Evolutionary conservation across 1,284 basidiomycete genomes (phyloP).

Genomic region (Ganoderma multipileum): DNA sequence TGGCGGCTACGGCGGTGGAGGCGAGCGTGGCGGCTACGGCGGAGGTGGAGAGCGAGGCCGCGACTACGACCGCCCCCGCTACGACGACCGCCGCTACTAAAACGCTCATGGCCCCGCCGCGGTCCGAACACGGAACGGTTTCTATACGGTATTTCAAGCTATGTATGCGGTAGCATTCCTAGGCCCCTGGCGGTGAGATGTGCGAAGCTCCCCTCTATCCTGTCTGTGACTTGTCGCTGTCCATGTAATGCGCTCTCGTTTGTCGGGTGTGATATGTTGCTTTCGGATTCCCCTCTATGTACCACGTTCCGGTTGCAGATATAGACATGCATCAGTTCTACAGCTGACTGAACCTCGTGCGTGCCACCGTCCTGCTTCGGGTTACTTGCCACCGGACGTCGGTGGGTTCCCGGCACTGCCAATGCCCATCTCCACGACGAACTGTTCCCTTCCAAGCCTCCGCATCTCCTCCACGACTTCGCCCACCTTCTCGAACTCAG

Average conservation of each 20-base stretch:
- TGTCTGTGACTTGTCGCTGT: constrained; percentile 16
- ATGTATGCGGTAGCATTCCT: neutral
- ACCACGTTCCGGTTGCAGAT: constrained; percentile 9
- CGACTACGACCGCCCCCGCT: constrained; percentile 43
- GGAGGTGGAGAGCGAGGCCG: constrained; percentile 36
- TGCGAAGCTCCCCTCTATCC: constrained; percentile 8
- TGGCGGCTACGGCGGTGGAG: constrained; percentile 43
- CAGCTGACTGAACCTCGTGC: neutral
- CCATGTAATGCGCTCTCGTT: constrained; percentile 20
- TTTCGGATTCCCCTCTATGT: constrained; percentile 23
- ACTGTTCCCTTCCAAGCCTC: constrained; percentile 57
- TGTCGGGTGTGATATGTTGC: constrained; percentile 24
- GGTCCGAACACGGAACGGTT: neutral
- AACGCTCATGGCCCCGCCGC: neutral
- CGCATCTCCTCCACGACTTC: constrained; percentile 75
- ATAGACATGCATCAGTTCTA: neutral
- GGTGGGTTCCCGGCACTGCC: constrained; percentile 46
- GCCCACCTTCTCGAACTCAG: constrained; percentile 72
- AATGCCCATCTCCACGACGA: constrained; percentile 71
- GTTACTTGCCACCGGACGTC: neutral
- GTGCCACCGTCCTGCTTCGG: neutral
- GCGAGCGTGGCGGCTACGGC: constrained; percentile 39
- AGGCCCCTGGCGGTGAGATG: constrained; percentile 4
- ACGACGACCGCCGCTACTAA: constrained; percentile 54
- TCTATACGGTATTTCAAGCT: constrained; percentile 8